Evolutionary conservation across 805 yeast genomes (phyloP).

Genomic region (Candida patagonica): DNA sequence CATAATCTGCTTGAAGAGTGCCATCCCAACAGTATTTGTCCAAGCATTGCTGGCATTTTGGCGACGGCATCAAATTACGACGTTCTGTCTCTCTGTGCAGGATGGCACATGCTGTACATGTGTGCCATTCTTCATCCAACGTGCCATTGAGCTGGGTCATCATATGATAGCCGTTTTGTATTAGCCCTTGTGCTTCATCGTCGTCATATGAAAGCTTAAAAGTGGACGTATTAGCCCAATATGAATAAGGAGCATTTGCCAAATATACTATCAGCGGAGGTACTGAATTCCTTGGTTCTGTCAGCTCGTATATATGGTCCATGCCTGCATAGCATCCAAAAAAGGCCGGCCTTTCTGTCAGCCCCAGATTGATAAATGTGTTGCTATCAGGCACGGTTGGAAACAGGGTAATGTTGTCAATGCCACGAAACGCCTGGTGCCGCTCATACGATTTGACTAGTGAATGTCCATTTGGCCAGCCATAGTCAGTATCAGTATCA

Average conservation of each 20-base stretch:
- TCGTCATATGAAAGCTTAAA: conserved; percentile 54
- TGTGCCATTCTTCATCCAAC: conserved; percentile 57
- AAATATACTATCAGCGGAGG: conserved; percentile 75
- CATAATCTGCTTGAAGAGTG: conserved; percentile 1
- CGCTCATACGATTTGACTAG: conserved; percentile 21
- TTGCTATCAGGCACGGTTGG: conserved; percentile 14
- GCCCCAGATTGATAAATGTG: conserved; percentile 12
- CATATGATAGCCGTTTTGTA: conserved; percentile 69
- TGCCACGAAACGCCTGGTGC: conserved; percentile 21
- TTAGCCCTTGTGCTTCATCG: conserved; percentile 49
- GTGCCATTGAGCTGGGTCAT: conserved; percentile 63
- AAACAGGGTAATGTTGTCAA: conserved; percentile 5
- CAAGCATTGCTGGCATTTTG: conserved; percentile 69
- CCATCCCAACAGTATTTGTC: conserved; percentile 76
- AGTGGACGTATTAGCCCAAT: conserved; percentile 61
- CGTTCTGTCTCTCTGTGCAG: conserved; percentile 75
- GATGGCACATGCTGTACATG: conserved; percentile 80
- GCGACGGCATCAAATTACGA: conserved; percentile 46
- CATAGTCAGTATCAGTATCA: conserved; percentile 26
- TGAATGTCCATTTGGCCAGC: conserved; percentile 27
- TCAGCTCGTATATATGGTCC: conserved; percentile 47
- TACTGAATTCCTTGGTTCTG: conserved; percentile 35
- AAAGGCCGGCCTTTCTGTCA: conserved; percentile 39
- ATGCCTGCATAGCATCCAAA: conserved; percentile 78
- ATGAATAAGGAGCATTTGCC: conserved; percentile 63